phyloP scores from a whole-genome alignment of 257 asterid species.

The Petrea volubilis region DNA sequence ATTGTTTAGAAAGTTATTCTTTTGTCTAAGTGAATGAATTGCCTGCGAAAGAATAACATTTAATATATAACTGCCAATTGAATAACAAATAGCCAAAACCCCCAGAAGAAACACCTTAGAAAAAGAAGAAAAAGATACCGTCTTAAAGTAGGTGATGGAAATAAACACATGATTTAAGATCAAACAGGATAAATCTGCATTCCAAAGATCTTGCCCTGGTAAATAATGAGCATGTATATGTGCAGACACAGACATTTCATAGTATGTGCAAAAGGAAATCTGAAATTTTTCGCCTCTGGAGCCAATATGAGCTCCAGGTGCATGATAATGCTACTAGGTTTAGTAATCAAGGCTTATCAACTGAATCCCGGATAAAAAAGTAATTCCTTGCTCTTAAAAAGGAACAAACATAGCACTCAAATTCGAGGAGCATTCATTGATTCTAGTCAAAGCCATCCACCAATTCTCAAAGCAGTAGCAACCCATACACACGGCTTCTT shows the following conservation, averaged over 20 bases:
- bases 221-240: not conserved
- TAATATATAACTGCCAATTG: not conserved
- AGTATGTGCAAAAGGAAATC: not conserved
- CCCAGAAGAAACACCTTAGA: not conserved
- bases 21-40: not conserved
- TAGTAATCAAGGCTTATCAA: not conserved
- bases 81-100: not conserved
- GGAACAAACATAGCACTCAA: not conserved
- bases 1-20: constrained; percentile 1
- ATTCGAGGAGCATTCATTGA: not conserved
- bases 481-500: not conserved
- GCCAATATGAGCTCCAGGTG: not conserved
- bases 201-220: not conserved
- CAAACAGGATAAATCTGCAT: not conserved
- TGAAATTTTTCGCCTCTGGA: not conserved
- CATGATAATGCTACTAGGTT: not conserved
- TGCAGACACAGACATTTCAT: not conserved
- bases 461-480: not conserved
- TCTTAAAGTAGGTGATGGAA: not conserved
- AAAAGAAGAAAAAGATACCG: not conserved
- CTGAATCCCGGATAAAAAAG: not conserved
- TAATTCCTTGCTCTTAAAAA: not conserved
- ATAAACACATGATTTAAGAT: not conserved
- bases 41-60: constrained; percentile 1
- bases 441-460: not conserved